phyloP scores from a whole-genome alignment of 495 filamentous ascomycete species.

The Cercophora newfieldiana region DNA sequence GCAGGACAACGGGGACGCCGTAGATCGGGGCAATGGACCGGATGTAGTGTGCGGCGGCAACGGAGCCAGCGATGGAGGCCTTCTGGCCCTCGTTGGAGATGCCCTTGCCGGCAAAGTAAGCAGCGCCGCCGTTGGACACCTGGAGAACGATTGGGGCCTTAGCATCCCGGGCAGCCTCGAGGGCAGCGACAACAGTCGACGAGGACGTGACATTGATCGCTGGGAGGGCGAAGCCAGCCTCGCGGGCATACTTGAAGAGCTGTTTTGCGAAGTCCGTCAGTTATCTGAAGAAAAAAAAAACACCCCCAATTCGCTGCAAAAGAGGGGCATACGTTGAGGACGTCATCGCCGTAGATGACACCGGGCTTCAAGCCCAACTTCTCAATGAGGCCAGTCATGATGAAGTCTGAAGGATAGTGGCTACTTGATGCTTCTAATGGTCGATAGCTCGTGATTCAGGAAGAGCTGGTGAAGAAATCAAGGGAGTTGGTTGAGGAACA shows the following conservation, averaged over 20 bases:
- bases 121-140: constrained; percentile 75
- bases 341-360: not conserved
- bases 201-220: not conserved
- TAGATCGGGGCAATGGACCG: constrained; percentile 83
- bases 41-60: constrained; percentile 93
- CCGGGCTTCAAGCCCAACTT: not conserved
- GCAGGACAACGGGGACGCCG: constrained; percentile 78
- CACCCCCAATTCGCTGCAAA: not conserved
- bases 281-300: not conserved
- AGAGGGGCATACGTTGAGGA: not conserved
- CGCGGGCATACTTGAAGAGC: not conserved
- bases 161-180: constrained; percentile 89
- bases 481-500: not conserved
- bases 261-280: not conserved
- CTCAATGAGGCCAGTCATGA: not conserved
- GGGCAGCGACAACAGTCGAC: constrained; percentile 73
- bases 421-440: not conserved
- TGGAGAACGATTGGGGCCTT: constrained; percentile 75
- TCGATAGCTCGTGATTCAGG: not conserved
- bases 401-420: not conserved
- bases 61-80: constrained; percentile 81
- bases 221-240: not conserved
- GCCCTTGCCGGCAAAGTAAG: constrained; percentile 94
- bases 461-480: not conserved
- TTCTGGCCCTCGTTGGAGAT: constrained; percentile 69